Percentiles rank a stretch among this genome's conserved stretches.
phyloP scores from a whole-genome alignment of 768 basidiomycete species.

The Hygrophorus russula region DNA sequence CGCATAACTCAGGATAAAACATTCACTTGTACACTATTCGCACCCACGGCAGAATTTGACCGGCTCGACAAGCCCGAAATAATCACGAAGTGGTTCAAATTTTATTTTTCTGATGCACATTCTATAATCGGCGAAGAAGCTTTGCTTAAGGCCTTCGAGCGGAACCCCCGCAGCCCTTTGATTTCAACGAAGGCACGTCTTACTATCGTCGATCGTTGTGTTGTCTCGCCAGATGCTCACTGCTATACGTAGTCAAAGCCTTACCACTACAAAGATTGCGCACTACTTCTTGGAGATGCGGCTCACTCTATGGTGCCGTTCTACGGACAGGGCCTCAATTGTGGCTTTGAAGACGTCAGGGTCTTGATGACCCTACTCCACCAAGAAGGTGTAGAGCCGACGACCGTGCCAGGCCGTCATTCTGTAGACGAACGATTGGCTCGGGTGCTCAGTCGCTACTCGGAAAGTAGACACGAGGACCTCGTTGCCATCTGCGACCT shows the following conservation, averaged over 20 bases:
- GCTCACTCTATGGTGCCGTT: slow-evolving; percentile 99
- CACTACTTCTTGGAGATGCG: slow-evolving; percentile 84
- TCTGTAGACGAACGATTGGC: slow-evolving; percentile 46
- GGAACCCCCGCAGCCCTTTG: slow-evolving; percentile 80
- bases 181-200: slow-evolving; percentile 82
- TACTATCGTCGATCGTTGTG: slow-evolving; percentile 13
- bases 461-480: slow-evolving; percentile 75
- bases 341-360: slow-evolving; percentile 94
- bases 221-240: slow-evolving; percentile 1
- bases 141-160: slow-evolving; percentile 65
- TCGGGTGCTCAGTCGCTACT: slow-evolving; percentile 66
- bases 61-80: slow-evolving; percentile 46
- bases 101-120: slow-evolving; percentile 84
- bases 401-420: slow-evolving; percentile 19
- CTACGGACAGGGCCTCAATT: slow-evolving; percentile 95
- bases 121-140: slow-evolving; percentile 71
- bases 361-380: slow-evolving; percentile 70
- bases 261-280: slow-evolving; percentile 86
- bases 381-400: slow-evolving; percentile 53
- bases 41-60: slow-evolving; percentile 69
- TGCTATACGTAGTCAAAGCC: slow-evolving; percentile 50
- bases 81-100: slow-evolving; percentile 66
- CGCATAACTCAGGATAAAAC: slow-evolving; percentile 66
- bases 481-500: slow-evolving; percentile 84
- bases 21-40: slow-evolving; percentile 95